Percentiles rank a stretch among this genome's conserved stretches.
phyloP scores from a whole-genome alignment of 305 asterid species.

The Nicotiana rustica region DNA sequence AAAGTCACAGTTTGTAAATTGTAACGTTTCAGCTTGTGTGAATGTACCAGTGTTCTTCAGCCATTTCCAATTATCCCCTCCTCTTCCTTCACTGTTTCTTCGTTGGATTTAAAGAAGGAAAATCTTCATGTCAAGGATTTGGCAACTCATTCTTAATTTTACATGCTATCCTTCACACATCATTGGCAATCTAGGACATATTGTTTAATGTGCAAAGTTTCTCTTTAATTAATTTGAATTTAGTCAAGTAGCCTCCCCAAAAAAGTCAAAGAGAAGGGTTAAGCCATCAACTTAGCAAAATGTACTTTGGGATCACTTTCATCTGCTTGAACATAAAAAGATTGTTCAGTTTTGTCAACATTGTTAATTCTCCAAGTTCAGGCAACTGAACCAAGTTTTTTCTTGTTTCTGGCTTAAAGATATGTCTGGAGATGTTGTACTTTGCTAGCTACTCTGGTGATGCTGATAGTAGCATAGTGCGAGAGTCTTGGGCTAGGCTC shows the following conservation, averaged over 20 bases:
- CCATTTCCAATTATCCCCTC: background rate
- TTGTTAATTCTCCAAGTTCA: background rate
- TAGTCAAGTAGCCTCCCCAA: slow-evolving; percentile 1
- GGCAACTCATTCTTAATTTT: slow-evolving; percentile 7
- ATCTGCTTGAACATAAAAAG: background rate
- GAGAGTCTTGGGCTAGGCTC: slow-evolving; percentile 97
- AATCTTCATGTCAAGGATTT: slow-evolving; percentile 20
- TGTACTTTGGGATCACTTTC: slow-evolving; percentile 1
- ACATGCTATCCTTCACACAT: slow-evolving; percentile 21
- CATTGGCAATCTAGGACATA: background rate
- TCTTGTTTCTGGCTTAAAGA: slow-evolving; percentile 51
- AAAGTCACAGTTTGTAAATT: background rate
- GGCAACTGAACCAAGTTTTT: slow-evolving; percentile 11
- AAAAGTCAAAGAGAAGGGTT: background rate
- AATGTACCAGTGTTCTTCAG: background rate
- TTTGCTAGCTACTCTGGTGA: slow-evolving; percentile 97
- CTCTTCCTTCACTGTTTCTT: background rate
- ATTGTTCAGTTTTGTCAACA: background rate
- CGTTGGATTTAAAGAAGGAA: background rate
- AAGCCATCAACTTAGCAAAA: background rate
- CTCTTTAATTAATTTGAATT: slow-evolving; percentile 22
- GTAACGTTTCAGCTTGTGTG: slow-evolving; percentile 22
- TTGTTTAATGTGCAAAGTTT: background rate
- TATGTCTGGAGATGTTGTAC: slow-evolving; percentile 93
- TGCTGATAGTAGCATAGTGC: slow-evolving; percentile 86